Conservation (phyloP, 73 alveolate species). For the Tetrahymena borealis region DNA sequence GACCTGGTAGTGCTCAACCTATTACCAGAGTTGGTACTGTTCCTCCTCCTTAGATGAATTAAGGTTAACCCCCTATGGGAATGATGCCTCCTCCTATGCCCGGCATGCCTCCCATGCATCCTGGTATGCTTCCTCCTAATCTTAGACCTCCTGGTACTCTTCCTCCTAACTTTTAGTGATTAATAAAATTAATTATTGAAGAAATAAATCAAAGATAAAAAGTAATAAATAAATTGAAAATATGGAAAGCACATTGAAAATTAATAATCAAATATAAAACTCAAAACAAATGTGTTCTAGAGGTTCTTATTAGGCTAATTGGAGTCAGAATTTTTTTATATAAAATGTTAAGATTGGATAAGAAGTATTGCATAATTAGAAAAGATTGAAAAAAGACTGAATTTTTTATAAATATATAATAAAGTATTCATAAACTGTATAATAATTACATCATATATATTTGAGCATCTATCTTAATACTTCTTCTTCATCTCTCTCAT, state of each 20-base stretch:
- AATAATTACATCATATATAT: not conserved
- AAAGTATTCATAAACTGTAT: not conserved
- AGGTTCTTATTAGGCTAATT: not conserved
- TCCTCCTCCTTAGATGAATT: not conserved
- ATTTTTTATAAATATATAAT: too few species aligned
- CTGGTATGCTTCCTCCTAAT: slow-evolving; percentile 3
- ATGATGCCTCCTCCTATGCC: slow-evolving; percentile 7
- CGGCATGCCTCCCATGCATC: not conserved
- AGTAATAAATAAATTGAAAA: not conserved
- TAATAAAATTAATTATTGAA: too few species aligned
- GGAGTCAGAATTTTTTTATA: not conserved
- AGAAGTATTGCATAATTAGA: not conserved
- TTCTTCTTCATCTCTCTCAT: not conserved
- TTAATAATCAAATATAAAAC: not conserved
- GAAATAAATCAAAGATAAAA: too few species aligned
- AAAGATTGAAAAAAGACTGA: not conserved
- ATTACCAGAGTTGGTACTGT: not conserved
- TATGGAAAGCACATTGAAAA: not conserved
- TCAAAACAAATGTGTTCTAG: not conserved
- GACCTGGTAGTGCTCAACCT: not conserved
- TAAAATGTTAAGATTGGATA: not conserved
- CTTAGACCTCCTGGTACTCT: slow-evolving; percentile 4
- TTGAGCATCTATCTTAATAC: not conserved
- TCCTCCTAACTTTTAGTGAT: not conserved
- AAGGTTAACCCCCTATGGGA: not conserved